phyloP scores from a whole-genome alignment of 352 stramenopile species.

The Pythium sp. region DNA sequence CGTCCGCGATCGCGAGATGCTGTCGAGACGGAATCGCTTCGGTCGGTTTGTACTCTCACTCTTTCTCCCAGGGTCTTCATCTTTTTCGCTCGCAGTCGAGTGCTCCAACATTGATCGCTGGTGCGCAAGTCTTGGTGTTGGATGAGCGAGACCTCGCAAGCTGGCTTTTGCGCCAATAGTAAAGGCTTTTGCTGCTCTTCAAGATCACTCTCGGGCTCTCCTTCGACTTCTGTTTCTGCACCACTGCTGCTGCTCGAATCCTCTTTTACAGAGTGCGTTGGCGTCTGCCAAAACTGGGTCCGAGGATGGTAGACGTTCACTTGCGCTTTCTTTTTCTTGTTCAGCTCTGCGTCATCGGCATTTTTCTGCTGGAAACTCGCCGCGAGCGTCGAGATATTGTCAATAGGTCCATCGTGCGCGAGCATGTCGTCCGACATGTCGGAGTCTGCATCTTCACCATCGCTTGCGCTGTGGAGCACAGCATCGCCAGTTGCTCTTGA shows the following conservation, averaged over 20 bases:
- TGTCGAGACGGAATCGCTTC: conserved; percentile 24
- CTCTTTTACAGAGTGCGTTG: conserved; percentile 24
- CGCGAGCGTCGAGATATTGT: conserved; percentile 49
- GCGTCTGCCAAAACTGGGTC: conserved; percentile 29
- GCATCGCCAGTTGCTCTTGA: conserved; percentile 8
- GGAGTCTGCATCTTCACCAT: conserved; percentile 41
- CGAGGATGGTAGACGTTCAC: conserved; percentile 43
- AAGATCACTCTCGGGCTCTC: conserved; percentile 34
- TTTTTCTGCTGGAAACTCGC: conserved; percentile 39
- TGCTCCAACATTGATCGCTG: conserved; percentile 20
- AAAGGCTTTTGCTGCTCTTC: conserved; percentile 4
- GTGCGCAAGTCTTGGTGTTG: conserved; percentile 2
- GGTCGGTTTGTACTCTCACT: conserved; percentile 6
- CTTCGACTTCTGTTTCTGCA: conserved; percentile 63
- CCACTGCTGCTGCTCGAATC: conserved; percentile 51
- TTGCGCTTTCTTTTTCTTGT: conserved; percentile 22
- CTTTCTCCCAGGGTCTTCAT: neutral
- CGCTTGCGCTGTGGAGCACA: conserved; percentile 7
- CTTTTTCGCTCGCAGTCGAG: conserved; percentile 13
- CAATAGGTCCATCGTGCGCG: conserved; percentile 51
- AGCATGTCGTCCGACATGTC: conserved; percentile 74
- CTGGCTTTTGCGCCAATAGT: neutral
- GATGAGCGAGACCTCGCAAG: conserved; percentile 5
- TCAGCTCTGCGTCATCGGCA: conserved; percentile 11
- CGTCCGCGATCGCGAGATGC: neutral